Base-by-base conservation (phyloP, 2,329 filamentous ascomycete species). In the Ceratocystis albifundus region DNA sequence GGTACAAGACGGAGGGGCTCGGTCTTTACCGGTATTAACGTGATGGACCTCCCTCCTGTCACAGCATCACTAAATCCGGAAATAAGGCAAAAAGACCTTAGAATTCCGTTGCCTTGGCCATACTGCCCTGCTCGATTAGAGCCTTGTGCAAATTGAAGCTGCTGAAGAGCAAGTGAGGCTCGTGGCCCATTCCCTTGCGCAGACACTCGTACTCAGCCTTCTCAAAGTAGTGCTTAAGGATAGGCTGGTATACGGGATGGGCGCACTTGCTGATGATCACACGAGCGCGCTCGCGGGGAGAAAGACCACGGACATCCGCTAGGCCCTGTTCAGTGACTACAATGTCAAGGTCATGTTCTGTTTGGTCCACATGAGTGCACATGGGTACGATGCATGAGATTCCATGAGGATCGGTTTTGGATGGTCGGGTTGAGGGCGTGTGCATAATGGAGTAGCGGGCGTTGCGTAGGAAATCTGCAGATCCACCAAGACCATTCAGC, bases 391-490 rank as follows among this genome's bases (percentile, higher is more conserved):
- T 95, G 77, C 89, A 94, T 70, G 81, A 87, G 66, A 96, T 84
- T 70, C 90, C 90, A 67, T 85, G 84, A 1, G 89, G 89, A 74
- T 96, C 90, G 15, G 83, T 87, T 82, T 94, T 95, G 72, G 83
- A 85, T 10, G 90, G 90, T 25, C 90, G 83, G 1, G 88, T 87
- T 22, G 85, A 89, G 0, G 90, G 91, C 0, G 90, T 95, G 80
- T 96, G 91, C 90, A 96, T 95, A 80, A 96, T 95, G 72, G 83
- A 87, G 81, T 95, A 91, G 77, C 93, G 93, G 68, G 87, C 77
- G 71, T 78, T 85, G 67, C 89, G 84, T 67, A 94, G 79, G 82
- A 94, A 94, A 74, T 94, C 89, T 64, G 89, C 89, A 1, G 85
- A 88, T 3, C 89, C 89, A 62, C 89, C 89, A 5, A 94, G 84